These are phyloP conservation scores for Solanum hybrid DNA, from an alignment of 305 asterid genomes.

Conservation along the genomic window DNA sequence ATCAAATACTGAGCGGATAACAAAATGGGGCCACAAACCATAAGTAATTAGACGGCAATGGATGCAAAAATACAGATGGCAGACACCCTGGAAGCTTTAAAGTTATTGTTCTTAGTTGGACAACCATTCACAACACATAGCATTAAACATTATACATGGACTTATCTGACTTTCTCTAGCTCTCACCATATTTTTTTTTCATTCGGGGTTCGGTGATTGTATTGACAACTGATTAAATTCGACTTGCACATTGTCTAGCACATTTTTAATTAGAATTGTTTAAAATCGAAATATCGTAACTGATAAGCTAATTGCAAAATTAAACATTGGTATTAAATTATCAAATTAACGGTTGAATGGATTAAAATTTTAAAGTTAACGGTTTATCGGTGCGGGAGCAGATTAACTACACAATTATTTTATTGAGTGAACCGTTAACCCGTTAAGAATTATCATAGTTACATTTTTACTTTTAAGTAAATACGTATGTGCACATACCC, in stretches of 20 bases:
- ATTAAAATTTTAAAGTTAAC: too few species aligned
- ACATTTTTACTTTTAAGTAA: background rate
- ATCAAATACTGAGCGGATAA: accelerated
- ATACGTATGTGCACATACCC: background rate
- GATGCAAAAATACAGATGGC: background rate
- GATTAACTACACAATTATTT: too few species aligned
- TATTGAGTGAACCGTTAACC: too few species aligned
- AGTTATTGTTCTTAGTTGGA: background rate
- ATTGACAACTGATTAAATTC: background rate
- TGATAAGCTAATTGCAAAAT: too few species aligned
- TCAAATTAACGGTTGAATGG: background rate
- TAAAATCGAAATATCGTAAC: accelerated
- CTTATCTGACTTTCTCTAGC: background rate
- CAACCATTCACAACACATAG: background rate
- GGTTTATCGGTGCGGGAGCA: background rate
- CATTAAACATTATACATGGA: background rate
- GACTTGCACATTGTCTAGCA: background rate
- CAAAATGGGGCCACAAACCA: background rate
- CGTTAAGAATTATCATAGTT: background rate
- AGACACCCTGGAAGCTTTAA: slow-evolving; percentile 3
- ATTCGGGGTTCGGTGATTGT: background rate
- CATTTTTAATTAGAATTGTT: too few species aligned
- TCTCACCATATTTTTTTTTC: background rate
- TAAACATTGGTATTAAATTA: background rate
- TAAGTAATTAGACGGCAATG: slow-evolving; percentile 2